phyloP scores from a whole-genome alignment of 805 yeast genomes.

The Yamadazyma philogaea region DNA sequence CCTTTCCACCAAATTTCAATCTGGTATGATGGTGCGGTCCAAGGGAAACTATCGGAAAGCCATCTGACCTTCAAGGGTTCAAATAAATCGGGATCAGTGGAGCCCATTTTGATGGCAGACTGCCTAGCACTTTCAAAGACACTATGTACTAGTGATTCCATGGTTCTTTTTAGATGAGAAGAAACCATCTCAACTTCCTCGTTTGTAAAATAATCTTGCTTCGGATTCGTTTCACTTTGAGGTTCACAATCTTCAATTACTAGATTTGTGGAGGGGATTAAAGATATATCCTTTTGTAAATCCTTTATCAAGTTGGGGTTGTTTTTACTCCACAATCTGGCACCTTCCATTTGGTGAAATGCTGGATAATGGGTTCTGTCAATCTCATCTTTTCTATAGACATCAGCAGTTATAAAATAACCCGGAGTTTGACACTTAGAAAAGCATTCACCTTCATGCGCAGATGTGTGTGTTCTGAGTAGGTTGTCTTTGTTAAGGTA shows the following conservation, averaged over 20 bases:
- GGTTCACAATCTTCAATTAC: conserved; percentile 69
- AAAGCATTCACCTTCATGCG: conserved; percentile 91
- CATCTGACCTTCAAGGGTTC: conserved; percentile 85
- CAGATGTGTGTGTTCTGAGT: conserved; percentile 92
- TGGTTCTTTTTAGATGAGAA: conserved; percentile 76
- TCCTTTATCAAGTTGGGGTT: conserved; percentile 42
- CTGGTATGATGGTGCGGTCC: conserved; percentile 99
- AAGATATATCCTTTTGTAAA: conserved; percentile 50
- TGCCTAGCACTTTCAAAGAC: conserved; percentile 72
- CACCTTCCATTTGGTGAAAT: conserved; percentile 98
- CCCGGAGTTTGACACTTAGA: conserved; percentile 68
- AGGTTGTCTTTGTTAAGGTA: conserved; percentile 72
- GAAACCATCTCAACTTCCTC: conserved; percentile 67
- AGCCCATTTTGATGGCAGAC: conserved; percentile 60
- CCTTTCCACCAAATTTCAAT: conserved; percentile 99
- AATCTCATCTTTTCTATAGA: conserved; percentile 90
- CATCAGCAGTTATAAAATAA: conserved; percentile 91
- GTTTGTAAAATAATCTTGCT: conserved; percentile 72
- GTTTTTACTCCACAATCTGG: conserved; percentile 70
- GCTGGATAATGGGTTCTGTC: conserved; percentile 97
- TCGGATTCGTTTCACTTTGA: conserved; percentile 57
- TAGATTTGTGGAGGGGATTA: conserved; percentile 65
- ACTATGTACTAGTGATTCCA: conserved; percentile 78
- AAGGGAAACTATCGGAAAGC: conserved; percentile 95
- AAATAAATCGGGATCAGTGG: conserved; percentile 53